These are phyloP conservation scores for Hypoxylon rickii DNA, from an alignment of 495 filamentous ascomycete genomes.

Conservation along the genomic window DNA sequence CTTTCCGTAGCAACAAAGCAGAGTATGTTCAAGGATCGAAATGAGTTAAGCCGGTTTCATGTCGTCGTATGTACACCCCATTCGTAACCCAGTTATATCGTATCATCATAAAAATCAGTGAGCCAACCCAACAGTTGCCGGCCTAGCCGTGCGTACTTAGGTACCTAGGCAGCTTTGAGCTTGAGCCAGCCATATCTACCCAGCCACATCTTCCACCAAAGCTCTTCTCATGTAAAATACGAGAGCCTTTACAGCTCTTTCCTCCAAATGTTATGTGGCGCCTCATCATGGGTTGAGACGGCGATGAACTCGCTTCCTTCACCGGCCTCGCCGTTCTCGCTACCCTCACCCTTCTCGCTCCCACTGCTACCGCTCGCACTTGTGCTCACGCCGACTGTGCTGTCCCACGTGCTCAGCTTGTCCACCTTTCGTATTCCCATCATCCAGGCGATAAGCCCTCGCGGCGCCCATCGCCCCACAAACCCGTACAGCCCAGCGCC, in stretches of 20 bases:
- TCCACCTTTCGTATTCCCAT: slow-evolving; percentile 69
- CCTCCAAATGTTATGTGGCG: slow-evolving; percentile 46
- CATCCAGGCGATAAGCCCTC: slow-evolving; percentile 83
- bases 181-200: not conserved
- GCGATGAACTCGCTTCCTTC: slow-evolving; percentile 45
- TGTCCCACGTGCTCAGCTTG: slow-evolving; percentile 50
- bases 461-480: slow-evolving; percentile 82
- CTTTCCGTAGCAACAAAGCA: not conserved
- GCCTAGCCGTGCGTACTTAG: not conserved
- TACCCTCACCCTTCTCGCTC: slow-evolving; percentile 12
- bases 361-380: slow-evolving; percentile 28
- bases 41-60: not conserved
- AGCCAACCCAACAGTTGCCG: not conserved
- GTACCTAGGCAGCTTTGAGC: too few species aligned
- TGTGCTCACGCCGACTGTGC: slow-evolving; percentile 31
- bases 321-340: slow-evolving; percentile 33
- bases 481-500: slow-evolving; percentile 83
- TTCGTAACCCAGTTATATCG: slow-evolving; percentile 15
- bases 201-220: not conserved
- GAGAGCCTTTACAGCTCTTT: slow-evolving; percentile 2
- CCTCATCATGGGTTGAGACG: slow-evolving; percentile 43
- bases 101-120: slow-evolving; percentile 1
- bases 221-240: not conserved
- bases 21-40: slow-evolving; percentile 8
- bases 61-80: slow-evolving; percentile 17